Conservation (phyloP, 1,284 basidiomycete genomes). For the Leccinum subrobustum region DNA sequence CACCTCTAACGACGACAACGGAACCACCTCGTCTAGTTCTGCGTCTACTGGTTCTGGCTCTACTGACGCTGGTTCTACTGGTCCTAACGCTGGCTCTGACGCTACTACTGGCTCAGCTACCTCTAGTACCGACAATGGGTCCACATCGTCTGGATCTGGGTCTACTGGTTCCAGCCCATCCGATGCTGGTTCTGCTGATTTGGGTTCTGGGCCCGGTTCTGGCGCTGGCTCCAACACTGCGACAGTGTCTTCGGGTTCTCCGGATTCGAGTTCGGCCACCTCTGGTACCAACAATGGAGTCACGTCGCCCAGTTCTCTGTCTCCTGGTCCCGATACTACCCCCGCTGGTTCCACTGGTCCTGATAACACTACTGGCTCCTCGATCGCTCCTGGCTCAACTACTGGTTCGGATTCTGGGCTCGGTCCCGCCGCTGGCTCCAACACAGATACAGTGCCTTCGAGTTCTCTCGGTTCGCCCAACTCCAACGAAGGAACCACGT, state of each 20-base stretch:
- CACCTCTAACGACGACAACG: neutral
- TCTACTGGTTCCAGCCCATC: neutral
- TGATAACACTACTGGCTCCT: neutral
- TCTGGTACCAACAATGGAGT: neutral
- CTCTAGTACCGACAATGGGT: neutral
- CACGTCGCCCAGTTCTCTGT: neutral
- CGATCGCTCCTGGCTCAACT: neutral
- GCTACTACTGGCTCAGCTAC: neutral
- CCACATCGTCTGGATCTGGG: neutral
- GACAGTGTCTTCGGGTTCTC: neutral
- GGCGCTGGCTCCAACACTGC: neutral
- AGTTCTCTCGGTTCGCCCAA: neutral
- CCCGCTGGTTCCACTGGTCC: too few species aligned
- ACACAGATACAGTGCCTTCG: neutral
- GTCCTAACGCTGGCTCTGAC: neutral
- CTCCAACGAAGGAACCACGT: neutral
- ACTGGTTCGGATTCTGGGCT: neutral
- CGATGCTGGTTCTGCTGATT: neutral
- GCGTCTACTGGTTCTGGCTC: neutral
- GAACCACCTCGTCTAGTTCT: neutral
- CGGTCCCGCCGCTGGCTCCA: neutral
- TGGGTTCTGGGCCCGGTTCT: neutral
- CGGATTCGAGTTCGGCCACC: neutral
- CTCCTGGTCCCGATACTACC: neutral
- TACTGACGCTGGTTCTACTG: neutral